phyloP scores from a whole-genome alignment of 371 early-diverging fungal genomes.

The Zancudomyces culisetae region DNA sequence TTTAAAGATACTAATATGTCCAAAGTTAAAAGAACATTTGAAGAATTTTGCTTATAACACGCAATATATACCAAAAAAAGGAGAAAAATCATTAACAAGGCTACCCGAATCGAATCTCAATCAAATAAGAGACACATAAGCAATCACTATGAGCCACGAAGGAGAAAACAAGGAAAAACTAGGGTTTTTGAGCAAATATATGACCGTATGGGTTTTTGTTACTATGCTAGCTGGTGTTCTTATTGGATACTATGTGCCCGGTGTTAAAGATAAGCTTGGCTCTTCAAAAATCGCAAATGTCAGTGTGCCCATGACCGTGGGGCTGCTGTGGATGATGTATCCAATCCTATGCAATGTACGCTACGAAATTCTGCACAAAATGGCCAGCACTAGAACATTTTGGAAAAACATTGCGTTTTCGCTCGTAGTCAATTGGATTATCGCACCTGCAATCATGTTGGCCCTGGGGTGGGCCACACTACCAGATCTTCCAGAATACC shows the following conservation, averaged over 20 bases:
- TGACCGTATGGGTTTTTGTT: too few relatives aligned
- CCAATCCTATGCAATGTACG: slow-evolving; percentile 48
- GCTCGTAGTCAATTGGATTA: slow-evolving; percentile 40
- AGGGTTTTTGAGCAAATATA: too few relatives aligned
- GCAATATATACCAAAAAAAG: too few relatives aligned
- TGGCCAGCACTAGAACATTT: slow-evolving; percentile 22
- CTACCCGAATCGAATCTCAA: too few relatives aligned
- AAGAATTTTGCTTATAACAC: too few relatives aligned
- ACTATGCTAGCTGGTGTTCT: slow-evolving; percentile 52
- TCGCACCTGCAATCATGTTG: slow-evolving; percentile 50
- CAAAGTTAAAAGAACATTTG: too few relatives aligned
- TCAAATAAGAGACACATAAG: too few relatives aligned
- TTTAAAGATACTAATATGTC: too few relatives aligned
- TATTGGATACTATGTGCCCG: slow-evolving; percentile 42
- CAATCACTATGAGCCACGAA: too few relatives aligned
- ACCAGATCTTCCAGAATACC: slow-evolving; percentile 43
- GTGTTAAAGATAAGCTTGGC: slow-evolving; percentile 29
- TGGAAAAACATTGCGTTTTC: slow-evolving; percentile 33
- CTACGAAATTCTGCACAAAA: slow-evolving; percentile 29
- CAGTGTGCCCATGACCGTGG: slow-evolving; percentile 43
- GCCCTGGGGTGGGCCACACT: slow-evolving; percentile 50
- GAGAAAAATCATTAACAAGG: too few relatives aligned
- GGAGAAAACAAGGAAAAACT: too few relatives aligned
- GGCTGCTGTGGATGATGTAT: slow-evolving; percentile 49
- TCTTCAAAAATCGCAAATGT: slow-evolving; percentile 40